Base-by-base conservation (phyloP, 2,329 filamentous ascomycete genomes). In the Colletotrichum lindemuthianum region DNA sequence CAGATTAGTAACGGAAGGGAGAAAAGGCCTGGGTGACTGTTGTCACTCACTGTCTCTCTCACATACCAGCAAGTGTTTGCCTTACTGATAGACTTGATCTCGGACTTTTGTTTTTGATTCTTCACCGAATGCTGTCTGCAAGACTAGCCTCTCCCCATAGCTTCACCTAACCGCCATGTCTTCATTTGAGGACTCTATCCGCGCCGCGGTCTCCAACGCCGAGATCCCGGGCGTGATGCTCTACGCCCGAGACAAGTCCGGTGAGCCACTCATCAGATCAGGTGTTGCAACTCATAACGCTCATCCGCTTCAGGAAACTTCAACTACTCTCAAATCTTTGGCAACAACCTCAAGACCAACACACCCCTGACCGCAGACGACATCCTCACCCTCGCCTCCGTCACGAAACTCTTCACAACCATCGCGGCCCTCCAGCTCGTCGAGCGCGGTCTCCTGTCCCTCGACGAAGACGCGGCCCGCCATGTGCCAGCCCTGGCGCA, bases 381-480 rank as follows among this genome's bases (percentile, higher is more conserved):
- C 41, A 70, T 79, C 4, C 53, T 79, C 8, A 78, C 65, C 50
- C 65, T 81, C 0, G 77, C 76, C 3, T 80, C 76, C 4, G 75
- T 72, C 3, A 78, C 74, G 33, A 82, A 82, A 64, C 72, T 88
- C 3, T 66, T 86, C 57, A 80, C 85, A 2, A 79, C 80, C 2
- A 79, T 88, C 55, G 81, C 84, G 2, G 79, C 79, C 1, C 69
- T 88, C n/a, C 83, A 86, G 61, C 80, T 82, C 49, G 83, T 88
- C 2, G 85, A 88, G 40, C 77, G 81, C 7, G 84, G 83, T 0
- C 71, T 82, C 0, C 69, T 87, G 1, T 70, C 70, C 2, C 74
- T 88, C 0, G 77, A 81, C 8, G 79, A 78, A 3, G 81, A 86
- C 57, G 68, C 87, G 0, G 75, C 77, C 0, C 41, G 68, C 0